Percentiles rank a stretch among this genome's conserved stretches.
These are phyloP conservation scores for Combretum micranthum DNA, from an alignment of 345 rosid species.

Conservation along the genomic window DNA sequence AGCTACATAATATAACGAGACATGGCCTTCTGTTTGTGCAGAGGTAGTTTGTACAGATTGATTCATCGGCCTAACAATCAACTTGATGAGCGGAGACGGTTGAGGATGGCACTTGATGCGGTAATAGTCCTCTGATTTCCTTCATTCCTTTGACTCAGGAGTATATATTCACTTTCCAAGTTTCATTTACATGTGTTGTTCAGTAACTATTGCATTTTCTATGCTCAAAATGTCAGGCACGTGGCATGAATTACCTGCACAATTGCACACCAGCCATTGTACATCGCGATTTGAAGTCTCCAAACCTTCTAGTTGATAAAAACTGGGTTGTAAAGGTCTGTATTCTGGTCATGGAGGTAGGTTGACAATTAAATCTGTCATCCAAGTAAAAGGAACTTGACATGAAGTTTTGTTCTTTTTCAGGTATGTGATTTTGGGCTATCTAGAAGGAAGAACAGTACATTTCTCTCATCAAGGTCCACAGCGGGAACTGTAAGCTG, in stretches of 20 bases:
- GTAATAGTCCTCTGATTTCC: conserved; percentile 35
- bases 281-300: conserved; percentile 92
- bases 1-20: not conserved
- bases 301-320: conserved; percentile 88
- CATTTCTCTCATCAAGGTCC: conserved; percentile 88
- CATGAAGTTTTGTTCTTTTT: conserved; percentile 9
- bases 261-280: conserved; percentile 78
- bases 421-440: conserved; percentile 94
- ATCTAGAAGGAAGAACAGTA: conserved; percentile 86
- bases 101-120: conserved; percentile 95
- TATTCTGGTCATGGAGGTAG: conserved; percentile 8
- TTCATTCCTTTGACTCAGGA: conserved; percentile 2
- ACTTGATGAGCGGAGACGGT: conserved; percentile 82
- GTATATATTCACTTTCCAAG: not conserved
- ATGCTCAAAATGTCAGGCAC: conserved; percentile 53
- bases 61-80: conserved; percentile 91
- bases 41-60: conserved; percentile 95
- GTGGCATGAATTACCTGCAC: conserved; percentile 98
- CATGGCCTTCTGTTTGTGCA: conserved; percentile 33
- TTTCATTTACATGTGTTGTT: conserved; percentile 6
- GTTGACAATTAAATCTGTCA: not conserved
- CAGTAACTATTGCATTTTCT: conserved; percentile 13
- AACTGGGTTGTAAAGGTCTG: conserved; percentile 93
- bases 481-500: conserved; percentile 89
- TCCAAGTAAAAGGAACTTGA: conserved; percentile 8